Evolutionary conservation across 2,329 filamentous ascomycete genomes (phyloP).

Genomic region (Fusarium stilboides): DNA sequence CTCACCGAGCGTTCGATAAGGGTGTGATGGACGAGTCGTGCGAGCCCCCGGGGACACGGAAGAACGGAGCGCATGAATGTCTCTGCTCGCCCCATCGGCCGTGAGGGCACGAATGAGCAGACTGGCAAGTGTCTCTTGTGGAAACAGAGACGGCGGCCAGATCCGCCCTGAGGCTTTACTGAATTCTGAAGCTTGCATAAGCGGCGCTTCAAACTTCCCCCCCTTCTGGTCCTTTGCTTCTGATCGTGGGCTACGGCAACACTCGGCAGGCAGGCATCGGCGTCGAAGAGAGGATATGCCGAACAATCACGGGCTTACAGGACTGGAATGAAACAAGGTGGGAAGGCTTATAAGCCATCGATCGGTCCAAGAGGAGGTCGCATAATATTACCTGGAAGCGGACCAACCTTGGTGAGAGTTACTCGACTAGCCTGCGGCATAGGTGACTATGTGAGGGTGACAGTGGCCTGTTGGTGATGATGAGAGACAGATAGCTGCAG

Average conservation of each 20-base stretch:
- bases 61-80: slow-evolving; percentile 39
- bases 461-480: slow-evolving; percentile 28
- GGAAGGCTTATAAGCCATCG: slow-evolving; percentile 39
- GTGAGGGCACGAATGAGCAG: slow-evolving; percentile 47
- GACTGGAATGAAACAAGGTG: slow-evolving; percentile 33
- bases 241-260: slow-evolving; percentile 34
- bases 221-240: slow-evolving; percentile 25
- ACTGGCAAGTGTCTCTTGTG: slow-evolving; percentile 35
- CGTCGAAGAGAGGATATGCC: slow-evolving; percentile 21
- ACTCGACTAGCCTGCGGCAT: slow-evolving; percentile 22
- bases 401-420: slow-evolving; percentile 29
- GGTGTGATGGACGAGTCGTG: slow-evolving; percentile 40
- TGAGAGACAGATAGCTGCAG: slow-evolving; percentile 15
- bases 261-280: slow-evolving; percentile 27
- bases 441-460: slow-evolving; percentile 22
- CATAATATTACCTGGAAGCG: slow-evolving; percentile 32
- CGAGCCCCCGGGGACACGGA: slow-evolving; percentile 26
- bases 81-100: slow-evolving; percentile 32
- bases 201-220: slow-evolving; percentile 44
- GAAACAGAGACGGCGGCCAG: slow-evolving; percentile 42
- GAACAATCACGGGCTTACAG: slow-evolving; percentile 16
- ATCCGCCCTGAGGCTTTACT: slow-evolving; percentile 43
- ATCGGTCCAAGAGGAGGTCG: slow-evolving; percentile 34
- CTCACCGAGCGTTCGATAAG: slow-evolving; percentile 38
- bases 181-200: slow-evolving; percentile 52